A percentile compares a stretch with the other conserved stretches of the same genome.
Conservation (phyloP, 2,329 filamentous ascomycete genomes). For the Nectriaceae sp. region DNA sequence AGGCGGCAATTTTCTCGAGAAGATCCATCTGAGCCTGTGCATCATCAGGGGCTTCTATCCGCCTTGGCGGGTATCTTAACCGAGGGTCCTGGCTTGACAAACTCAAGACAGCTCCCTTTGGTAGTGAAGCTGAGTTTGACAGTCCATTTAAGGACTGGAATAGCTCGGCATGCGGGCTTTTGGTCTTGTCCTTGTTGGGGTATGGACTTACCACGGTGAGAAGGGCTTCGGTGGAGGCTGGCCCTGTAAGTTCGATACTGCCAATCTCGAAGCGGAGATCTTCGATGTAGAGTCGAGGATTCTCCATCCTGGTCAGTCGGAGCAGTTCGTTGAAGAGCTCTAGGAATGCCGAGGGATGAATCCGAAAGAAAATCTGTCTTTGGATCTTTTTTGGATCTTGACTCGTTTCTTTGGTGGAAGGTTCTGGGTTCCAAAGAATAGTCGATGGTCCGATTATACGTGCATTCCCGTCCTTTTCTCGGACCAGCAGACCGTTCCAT, state of each 20-base stretch:
- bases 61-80: constrained; percentile 72
- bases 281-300: constrained; percentile 63
- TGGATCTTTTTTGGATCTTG: constrained; percentile 26
- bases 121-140: constrained; percentile 70
- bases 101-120: constrained; percentile 67
- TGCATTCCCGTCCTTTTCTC: constrained; percentile 53
- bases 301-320: constrained; percentile 58
- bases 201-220: constrained; percentile 65
- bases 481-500: constrained; percentile 52
- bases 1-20: constrained; percentile 63
- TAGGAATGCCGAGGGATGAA: constrained; percentile 81
- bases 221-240: constrained; percentile 78
- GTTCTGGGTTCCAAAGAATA: constrained; percentile 70
- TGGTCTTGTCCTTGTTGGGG: constrained; percentile 29
- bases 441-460: constrained; percentile 71
- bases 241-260: constrained; percentile 60
- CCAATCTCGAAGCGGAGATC: constrained; percentile 70
- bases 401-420: constrained; percentile 26
- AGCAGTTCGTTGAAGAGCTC: constrained; percentile 67
- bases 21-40: constrained; percentile 44
- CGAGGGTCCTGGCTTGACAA: constrained; percentile 81
- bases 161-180: constrained; percentile 44
- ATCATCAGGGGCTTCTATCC: constrained; percentile 44
- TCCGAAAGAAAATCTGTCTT: constrained; percentile 64
- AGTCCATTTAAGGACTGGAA: constrained; percentile 58